phyloP scores from a whole-genome alignment of 2,329 filamentous ascomycete genomes.

The Claviceps monticola region DNA sequence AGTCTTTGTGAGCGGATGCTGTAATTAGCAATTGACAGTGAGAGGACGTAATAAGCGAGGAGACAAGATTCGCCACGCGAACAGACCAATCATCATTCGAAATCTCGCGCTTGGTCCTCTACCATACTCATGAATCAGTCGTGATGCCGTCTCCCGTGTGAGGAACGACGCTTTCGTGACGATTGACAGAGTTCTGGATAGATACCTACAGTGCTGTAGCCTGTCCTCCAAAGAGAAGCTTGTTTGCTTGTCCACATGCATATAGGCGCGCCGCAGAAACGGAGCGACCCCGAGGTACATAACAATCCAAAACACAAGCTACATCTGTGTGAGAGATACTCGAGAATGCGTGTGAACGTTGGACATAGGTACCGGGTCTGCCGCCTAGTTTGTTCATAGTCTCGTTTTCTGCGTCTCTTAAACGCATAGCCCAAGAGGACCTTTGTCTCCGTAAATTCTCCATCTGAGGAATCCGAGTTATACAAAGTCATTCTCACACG shows the following conservation, averaged over 20 bases:
- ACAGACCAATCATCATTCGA: not conserved
- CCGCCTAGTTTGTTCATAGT: slow-evolving; percentile 80
- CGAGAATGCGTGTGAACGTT: too few species aligned
- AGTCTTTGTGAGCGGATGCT: not conserved
- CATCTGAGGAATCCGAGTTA: slow-evolving; percentile 72
- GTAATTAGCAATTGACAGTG: not conserved
- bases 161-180: too few species aligned
- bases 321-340: too few species aligned
- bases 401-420: slow-evolving; percentile 66
- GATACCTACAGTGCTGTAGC: too few species aligned
- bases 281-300: too few species aligned
- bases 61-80: not conserved
- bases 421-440: slow-evolving; percentile 80
- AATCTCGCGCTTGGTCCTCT: not conserved
- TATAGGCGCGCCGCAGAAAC: too few species aligned
- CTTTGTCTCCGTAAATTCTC: slow-evolving; percentile 64
- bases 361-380: slow-evolving; percentile 37
- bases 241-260: too few species aligned
- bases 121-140: not conserved
- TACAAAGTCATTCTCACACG: slow-evolving; percentile 49
- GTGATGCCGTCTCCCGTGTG: not conserved
- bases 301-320: too few species aligned
- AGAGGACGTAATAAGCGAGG: not conserved
- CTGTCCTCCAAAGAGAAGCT: too few species aligned
- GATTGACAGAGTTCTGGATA: too few species aligned